Conservation (phyloP, 1,284 basidiomycete species). For the Schizophyllum amplum region DNA sequence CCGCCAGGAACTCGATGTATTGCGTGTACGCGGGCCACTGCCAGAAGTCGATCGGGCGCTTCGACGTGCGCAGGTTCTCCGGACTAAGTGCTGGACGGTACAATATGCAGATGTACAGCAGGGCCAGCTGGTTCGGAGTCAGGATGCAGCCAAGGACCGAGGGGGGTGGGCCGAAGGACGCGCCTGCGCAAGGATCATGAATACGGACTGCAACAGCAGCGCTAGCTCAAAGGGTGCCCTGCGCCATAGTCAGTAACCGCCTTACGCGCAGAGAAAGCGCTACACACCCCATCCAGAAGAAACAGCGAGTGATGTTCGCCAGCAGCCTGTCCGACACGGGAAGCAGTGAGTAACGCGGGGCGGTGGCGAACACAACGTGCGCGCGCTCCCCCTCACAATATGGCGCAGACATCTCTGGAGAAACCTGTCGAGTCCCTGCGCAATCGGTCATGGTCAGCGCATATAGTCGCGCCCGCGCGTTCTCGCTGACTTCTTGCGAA, state of each 20-base stretch:
- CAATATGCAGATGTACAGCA: conserved; percentile 72
- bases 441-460: conserved; percentile 4
- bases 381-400: conserved; percentile 42
- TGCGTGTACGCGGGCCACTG: conserved; percentile 74
- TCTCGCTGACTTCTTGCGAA: conserved; percentile 51
- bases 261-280: background rate
- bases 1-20: conserved; percentile 79
- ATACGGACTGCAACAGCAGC: conserved; percentile 66
- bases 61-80: conserved; percentile 49
- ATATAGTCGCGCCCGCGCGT: background rate
- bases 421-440: conserved; percentile 77
- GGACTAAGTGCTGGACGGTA: conserved; percentile 54
- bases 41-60: conserved; percentile 77
- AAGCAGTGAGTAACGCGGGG: conserved; percentile 1
- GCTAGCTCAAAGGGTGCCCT: conserved; percentile 68
- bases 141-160: background rate
- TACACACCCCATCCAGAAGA: conserved; percentile 73
- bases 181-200: conserved; percentile 79
- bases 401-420: conserved; percentile 75
- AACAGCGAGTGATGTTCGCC: conserved; percentile 78
- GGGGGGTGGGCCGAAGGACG: conserved; percentile 14
- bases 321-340: conserved; percentile 44
- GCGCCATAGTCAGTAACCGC: too few relatives aligned
- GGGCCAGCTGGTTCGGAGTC: conserved; percentile 63
- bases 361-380: too few relatives aligned